Base-by-base conservation (phyloP, 257 asterid genomes). In the Gentiana macrophylla region DNA sequence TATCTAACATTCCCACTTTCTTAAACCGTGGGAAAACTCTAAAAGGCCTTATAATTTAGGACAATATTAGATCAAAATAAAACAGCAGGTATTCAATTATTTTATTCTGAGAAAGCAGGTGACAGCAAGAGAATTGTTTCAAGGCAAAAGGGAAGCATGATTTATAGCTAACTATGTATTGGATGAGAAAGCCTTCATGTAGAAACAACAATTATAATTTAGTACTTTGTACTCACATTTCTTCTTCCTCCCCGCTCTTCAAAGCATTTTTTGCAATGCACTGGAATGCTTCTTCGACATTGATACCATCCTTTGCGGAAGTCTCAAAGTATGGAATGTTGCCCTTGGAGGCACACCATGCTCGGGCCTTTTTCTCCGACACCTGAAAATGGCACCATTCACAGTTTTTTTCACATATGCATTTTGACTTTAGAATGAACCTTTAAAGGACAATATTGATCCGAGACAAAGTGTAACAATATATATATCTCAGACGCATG, bases 291-390 rank as follows among this genome's bases (percentile, higher is more conserved):
- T 83, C 98, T 55, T 92, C 98, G n/a, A 88, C 97, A 50, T 83
- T 88, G 71, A 67, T 72, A 52, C 98, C 97, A 71, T 92, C 98
- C 76, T 92, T 92, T 64, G 98, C 98, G 62, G 98, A 92, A 55
- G 97, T 85, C 84, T 92, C 98, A 52, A 83, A 92, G 80, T 92
- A 92, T 55, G 97, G 98, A 64, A 92, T 92, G 57, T 84, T 87
- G 57, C 98, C 98, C 62, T 88, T 88, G 2, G 95, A 76, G 76
- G 94, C 97, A 70, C 98, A 92, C 97, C 97, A 92, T 35, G 98
- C 95, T 55, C 95, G 80, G 34, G 98, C 97, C 80, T 92, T 88
- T 71, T 92, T 89, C 24, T 92, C 98, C 59, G 98, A 88, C 54
- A 92, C 95, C 98, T 91, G 76, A 12, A 15, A 34, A 6, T 6